phyloP scores from a whole-genome alignment of 768 basidiomycete genomes.

The Naganishia randhawae region DNA sequence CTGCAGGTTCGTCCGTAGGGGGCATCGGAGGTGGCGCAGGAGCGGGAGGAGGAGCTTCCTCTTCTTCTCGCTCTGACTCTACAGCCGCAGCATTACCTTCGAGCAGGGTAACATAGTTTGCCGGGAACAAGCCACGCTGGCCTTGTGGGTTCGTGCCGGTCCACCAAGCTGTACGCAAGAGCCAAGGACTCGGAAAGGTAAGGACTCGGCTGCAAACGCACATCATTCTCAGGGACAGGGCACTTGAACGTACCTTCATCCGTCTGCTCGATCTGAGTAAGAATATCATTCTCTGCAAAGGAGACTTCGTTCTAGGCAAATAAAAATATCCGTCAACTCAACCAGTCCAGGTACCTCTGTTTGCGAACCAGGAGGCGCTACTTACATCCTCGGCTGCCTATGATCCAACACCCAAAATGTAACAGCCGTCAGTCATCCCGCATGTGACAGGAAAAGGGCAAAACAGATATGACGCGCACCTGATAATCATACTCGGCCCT shows the following conservation, averaged over 20 bases:
- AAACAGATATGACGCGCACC: conserved; percentile 36
- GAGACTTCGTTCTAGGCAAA: conserved; percentile 73
- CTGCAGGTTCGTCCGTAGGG: conserved; percentile 32
- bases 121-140: conserved; percentile 80
- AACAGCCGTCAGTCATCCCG: conserved; percentile 14
- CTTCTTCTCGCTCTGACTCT: conserved; percentile 31
- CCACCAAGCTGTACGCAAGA: conserved; percentile 68
- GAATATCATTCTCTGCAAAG: conserved; percentile 72
- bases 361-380: background rate
- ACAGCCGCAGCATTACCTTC: conserved; percentile 52
- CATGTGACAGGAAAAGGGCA: too few relatives aligned
- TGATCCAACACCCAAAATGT: background rate
- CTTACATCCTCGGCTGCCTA: conserved; percentile 39
- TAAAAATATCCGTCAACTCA: conserved; percentile 45
- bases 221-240: background rate
- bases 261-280: conserved; percentile 75
- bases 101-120: conserved; percentile 81
- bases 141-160: conserved; percentile 66
- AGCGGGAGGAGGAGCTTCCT: conserved; percentile 54
- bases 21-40: conserved; percentile 49
- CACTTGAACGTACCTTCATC: conserved; percentile 59
- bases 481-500: conserved; percentile 78
- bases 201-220: too few relatives aligned
- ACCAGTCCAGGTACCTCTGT: background rate
- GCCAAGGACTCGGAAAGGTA: background rate